Evolutionary conservation across 2,329 filamentous ascomycete genomes (phyloP), one percentile per base, ranked within the genome.

Genomic region (Ambrosiella xylebori): DNA sequence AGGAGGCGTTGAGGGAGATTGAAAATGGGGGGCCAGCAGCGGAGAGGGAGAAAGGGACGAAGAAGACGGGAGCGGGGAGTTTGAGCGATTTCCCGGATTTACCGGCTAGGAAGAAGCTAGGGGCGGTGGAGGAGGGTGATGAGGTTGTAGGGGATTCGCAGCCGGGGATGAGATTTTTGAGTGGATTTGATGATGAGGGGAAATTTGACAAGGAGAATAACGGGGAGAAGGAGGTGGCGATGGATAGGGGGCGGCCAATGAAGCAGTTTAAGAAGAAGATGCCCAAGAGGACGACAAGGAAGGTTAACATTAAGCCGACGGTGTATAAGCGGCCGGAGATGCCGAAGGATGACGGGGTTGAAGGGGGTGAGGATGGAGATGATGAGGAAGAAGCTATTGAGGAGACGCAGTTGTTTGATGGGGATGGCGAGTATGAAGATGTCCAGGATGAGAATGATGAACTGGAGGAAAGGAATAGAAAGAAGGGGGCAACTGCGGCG

Each of bases 251-350:
- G 1, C 74, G 78, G 61, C 81, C 81, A 1, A 67, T 81, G 41
- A 79, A 76, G 57, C 69, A 79, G 1, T 91, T 78, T 73, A 91
- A 90, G 75, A 93, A 93, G 77, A 87, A 86, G 72, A 86, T 86
- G 0, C 78, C 86, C 67, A 93, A 93, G 73, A 76, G 87, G 61
- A 88, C 86, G 58, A 91, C 87, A 2, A 75, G 82, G 61, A 73
- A 76, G 53, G 75, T 79, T 58, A 88, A 82, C 61, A 86, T 85
- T 72, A 74, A 71, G 61, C 80, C 79, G 1, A 75, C 70, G 0
- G 67, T 72, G 58, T 66, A 67, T 6, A 77, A 75, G 64, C 75
- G 80, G 41, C 74, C 76, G 19, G 62, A 67, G 57, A 45, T n/a
- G 7, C 17, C 44, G n/a, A 7, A 3, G 3, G 41, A 19, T 37